A percentile compares a stretch with the other conserved stretches of the same genome.
phyloP scores from a whole-genome alignment of 2,329 filamentous ascomycete species.

The Nemania bipapillata region DNA sequence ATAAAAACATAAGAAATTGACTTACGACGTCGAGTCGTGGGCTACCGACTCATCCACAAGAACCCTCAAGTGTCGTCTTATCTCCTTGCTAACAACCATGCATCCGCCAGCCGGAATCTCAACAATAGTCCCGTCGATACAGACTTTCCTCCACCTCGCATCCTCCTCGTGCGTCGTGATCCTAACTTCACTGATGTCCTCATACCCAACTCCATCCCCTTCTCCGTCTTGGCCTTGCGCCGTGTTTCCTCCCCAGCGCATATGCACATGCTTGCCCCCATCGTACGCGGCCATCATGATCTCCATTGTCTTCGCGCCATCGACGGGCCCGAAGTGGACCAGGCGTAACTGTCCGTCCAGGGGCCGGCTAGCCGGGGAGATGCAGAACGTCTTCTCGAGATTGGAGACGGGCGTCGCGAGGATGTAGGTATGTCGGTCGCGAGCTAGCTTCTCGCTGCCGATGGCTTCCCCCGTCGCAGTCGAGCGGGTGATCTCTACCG shows the following conservation, averaged over 20 bases:
- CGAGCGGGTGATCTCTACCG: slow-evolving; percentile 52
- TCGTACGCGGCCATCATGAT: slow-evolving; percentile 76
- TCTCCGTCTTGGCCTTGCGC: slow-evolving; percentile 48
- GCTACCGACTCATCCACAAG: slow-evolving; percentile 52
- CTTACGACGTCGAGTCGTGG: background rate
- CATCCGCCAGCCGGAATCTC: slow-evolving; percentile 75
- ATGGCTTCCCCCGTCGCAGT: slow-evolving; percentile 38
- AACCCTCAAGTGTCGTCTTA: slow-evolving; percentile 56
- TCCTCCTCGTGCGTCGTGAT: slow-evolving; percentile 75
- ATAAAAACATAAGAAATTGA: background rate
- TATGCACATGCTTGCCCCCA: slow-evolving; percentile 65
- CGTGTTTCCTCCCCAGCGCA: slow-evolving; percentile 56
- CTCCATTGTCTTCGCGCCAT: slow-evolving; percentile 74
- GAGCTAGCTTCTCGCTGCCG: slow-evolving; percentile 44
- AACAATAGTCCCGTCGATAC: slow-evolving; percentile 91
- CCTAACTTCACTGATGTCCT: slow-evolving; percentile 72
- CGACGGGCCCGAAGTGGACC: slow-evolving; percentile 77
- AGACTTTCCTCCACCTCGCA: slow-evolving; percentile 83
- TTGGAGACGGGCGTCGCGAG: slow-evolving; percentile 81
- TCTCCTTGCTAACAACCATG: slow-evolving; percentile 71
- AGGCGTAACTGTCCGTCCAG: slow-evolving; percentile 77
- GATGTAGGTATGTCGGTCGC: slow-evolving; percentile 75
- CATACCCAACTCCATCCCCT: slow-evolving; percentile 70
- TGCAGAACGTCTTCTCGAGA: slow-evolving; percentile 82
- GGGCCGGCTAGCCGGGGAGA: slow-evolving; percentile 77